These are phyloP conservation scores for Apiotrichum montevideense DNA, from an alignment of 1,284 basidiomycete species.

Conservation along the genomic window DNA sequence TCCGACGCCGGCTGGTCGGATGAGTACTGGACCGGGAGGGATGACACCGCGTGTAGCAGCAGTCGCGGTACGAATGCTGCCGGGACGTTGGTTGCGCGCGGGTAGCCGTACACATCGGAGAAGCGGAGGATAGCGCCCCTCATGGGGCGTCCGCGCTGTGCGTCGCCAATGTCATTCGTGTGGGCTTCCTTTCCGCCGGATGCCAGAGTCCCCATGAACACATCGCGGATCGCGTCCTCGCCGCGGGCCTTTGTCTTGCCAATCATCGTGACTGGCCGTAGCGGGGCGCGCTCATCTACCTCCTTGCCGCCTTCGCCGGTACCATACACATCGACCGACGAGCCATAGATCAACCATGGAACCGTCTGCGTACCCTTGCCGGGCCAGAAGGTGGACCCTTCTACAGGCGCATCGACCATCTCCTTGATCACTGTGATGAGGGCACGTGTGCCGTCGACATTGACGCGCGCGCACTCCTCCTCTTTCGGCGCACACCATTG, in stretches of 20 bases:
- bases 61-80: conserved; percentile 36
- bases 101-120: conserved; percentile 41
- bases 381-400: neutral
- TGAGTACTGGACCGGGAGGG: conserved; percentile 39
- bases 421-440: conserved; percentile 26
- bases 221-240: conserved; percentile 24
- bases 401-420: neutral
- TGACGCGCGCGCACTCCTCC: conserved; percentile 32
- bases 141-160: neutral
- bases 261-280: conserved; percentile 22
- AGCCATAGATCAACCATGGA: conserved; percentile 41
- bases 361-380: conserved; percentile 1
- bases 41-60: conserved; percentile 35
- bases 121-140: conserved; percentile 32
- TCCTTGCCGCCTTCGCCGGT: conserved; percentile 1
- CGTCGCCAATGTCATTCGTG: neutral
- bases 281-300: conserved; percentile 19
- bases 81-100: conserved; percentile 22
- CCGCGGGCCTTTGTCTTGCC: conserved; percentile 37
- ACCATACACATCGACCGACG: conserved; percentile 39
- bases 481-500: conserved; percentile 36
- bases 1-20: conserved; percentile 30
- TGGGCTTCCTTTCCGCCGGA: neutral
- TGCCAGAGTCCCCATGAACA: neutral
- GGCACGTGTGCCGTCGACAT: conserved; percentile 31